These are phyloP conservation scores for Aspergillus sp. DNA, from an alignment of 2,329 filamentous ascomycete species.

Conservation along the genomic window DNA sequence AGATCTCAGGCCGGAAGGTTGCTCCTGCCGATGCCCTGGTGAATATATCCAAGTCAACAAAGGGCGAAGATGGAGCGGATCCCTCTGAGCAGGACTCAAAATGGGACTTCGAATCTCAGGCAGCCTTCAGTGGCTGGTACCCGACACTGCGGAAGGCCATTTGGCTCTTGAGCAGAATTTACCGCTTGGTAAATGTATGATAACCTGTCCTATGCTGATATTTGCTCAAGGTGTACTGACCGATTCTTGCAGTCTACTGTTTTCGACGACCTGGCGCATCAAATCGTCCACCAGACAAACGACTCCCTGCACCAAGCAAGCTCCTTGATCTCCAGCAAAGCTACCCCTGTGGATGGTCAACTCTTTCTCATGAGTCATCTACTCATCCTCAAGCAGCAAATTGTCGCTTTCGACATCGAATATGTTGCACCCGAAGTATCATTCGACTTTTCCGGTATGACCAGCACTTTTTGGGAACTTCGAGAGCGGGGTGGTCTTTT, in stretches of 20 bases:
- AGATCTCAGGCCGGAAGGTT: slow-evolving; percentile 55
- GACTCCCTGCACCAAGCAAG: slow-evolving; percentile 77
- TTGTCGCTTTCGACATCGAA: slow-evolving; percentile 93
- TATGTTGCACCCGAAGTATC: slow-evolving; percentile 65
- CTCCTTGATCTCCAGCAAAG: slow-evolving; percentile 63
- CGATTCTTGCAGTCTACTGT: slow-evolving; percentile 55
- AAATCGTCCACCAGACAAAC: slow-evolving; percentile 88
- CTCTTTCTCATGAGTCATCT: slow-evolving; percentile 95
- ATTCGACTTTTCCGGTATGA: slow-evolving; percentile 65
- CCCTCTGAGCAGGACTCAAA: slow-evolving; percentile 44
- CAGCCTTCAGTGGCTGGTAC: slow-evolving; percentile 62
- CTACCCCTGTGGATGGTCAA: slow-evolving; percentile 67
- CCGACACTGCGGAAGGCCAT: slow-evolving; percentile 66
- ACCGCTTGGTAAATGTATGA: slow-evolving; percentile 64
- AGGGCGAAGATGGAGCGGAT: slow-evolving; percentile 53
- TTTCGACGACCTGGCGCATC: slow-evolving; percentile 71
- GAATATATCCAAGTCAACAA: slow-evolving; percentile 49
- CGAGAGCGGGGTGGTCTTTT: slow-evolving; percentile 64
- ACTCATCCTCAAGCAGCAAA: slow-evolving; percentile 90
- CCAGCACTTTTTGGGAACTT: slow-evolving; percentile 66
- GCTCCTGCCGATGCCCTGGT: slow-evolving; percentile 40
- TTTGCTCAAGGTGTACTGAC: slow-evolving; percentile 13
- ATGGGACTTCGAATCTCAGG: slow-evolving; percentile 57
- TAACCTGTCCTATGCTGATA: background rate
- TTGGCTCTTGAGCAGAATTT: slow-evolving; percentile 68